Conservation (phyloP, 2,329 filamentous ascomycete species). For the Curvularia spicifera region DNA sequence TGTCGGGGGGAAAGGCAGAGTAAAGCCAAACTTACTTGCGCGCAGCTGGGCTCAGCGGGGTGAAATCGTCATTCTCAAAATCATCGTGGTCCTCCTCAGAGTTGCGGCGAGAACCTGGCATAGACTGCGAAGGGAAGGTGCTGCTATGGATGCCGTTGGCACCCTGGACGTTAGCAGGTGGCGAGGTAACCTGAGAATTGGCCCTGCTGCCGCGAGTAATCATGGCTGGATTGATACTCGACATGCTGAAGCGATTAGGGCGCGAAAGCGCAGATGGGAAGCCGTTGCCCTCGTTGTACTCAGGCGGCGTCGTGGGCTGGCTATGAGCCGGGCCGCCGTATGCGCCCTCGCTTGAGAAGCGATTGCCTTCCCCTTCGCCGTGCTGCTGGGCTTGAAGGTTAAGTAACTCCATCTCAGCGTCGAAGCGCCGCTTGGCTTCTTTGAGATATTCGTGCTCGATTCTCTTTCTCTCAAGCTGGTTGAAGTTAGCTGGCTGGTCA, state of each 20-base stretch:
- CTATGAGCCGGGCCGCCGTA: slow-evolving; percentile 74
- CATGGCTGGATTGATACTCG: slow-evolving; percentile 72
- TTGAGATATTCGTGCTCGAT: slow-evolving; percentile 89
- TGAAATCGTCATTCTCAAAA: slow-evolving; percentile 75
- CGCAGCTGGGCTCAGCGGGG: slow-evolving; percentile 41
- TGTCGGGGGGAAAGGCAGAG: slow-evolving; percentile 14
- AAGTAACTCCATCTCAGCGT: slow-evolving; percentile 88
- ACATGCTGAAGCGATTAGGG: slow-evolving; percentile 86
- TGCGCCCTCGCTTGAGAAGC: slow-evolving; percentile 80
- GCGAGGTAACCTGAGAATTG: slow-evolving; percentile 80
- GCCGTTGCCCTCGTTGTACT: slow-evolving; percentile 79
- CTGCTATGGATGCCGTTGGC: slow-evolving; percentile 54
- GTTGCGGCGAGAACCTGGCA: slow-evolving; percentile 85
- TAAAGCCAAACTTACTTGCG: slow-evolving; percentile 44
- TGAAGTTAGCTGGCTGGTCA: slow-evolving; percentile 42
- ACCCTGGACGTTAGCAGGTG: slow-evolving; percentile 59
- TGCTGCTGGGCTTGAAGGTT: slow-evolving; percentile 81
- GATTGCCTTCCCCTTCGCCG: slow-evolving; percentile 82
- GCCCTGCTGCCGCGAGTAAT: slow-evolving; percentile 72
- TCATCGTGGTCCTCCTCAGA: slow-evolving; percentile 86
- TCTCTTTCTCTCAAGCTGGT: slow-evolving; percentile 90
- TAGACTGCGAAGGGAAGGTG: slow-evolving; percentile 78
- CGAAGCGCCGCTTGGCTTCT: slow-evolving; percentile 86
- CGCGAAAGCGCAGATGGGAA: slow-evolving; percentile 83
- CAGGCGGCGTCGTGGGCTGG: slow-evolving; percentile 94